phyloP scores from a whole-genome alignment of 345 rosid genomes.

The Arabidopsis suecica region DNA sequence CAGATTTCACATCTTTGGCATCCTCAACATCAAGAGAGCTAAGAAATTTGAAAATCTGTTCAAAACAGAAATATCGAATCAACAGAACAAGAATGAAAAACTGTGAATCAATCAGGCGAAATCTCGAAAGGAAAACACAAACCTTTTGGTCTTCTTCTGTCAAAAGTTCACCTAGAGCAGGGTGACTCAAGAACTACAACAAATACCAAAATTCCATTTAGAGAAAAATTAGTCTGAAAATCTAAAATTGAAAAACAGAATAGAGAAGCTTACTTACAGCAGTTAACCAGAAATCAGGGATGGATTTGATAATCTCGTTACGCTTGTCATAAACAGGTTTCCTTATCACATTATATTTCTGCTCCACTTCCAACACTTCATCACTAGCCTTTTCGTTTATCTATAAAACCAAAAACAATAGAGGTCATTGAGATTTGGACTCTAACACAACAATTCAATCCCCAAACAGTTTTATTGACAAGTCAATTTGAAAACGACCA shows the following conservation, averaged over 20 bases:
- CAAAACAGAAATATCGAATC: neutral
- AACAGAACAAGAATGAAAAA: neutral
- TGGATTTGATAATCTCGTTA: constrained; percentile 71
- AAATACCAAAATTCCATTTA: neutral
- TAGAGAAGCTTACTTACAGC: constrained; percentile 63
- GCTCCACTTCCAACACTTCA: constrained; percentile 90
- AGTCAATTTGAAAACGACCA: constrained; percentile 17
- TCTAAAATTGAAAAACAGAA: constrained; percentile 8
- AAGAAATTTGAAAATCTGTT: constrained; percentile 77
- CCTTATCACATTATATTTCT: constrained; percentile 80
- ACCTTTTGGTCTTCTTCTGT: constrained; percentile 96
- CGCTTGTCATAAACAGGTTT: constrained; percentile 88
- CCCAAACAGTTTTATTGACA: neutral
- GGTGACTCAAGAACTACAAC: constrained; percentile 89
- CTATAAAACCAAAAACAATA: constrained; percentile 40
- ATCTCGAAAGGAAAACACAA: constrained; percentile 20
- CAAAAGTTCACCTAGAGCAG: constrained; percentile 76
- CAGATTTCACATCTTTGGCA: constrained; percentile 90
- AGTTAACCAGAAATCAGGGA: constrained; percentile 95
- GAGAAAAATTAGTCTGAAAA: neutral
- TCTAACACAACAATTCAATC: neutral
- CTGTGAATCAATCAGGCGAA: neutral
- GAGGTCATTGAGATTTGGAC: neutral
- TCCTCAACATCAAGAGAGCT: constrained; percentile 89
- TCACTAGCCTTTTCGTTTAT: constrained; percentile 95